These are phyloP conservation scores for Dendrobium officinale DNA, from an alignment of 106 monocot genomes.

Conservation along the genomic window DNA sequence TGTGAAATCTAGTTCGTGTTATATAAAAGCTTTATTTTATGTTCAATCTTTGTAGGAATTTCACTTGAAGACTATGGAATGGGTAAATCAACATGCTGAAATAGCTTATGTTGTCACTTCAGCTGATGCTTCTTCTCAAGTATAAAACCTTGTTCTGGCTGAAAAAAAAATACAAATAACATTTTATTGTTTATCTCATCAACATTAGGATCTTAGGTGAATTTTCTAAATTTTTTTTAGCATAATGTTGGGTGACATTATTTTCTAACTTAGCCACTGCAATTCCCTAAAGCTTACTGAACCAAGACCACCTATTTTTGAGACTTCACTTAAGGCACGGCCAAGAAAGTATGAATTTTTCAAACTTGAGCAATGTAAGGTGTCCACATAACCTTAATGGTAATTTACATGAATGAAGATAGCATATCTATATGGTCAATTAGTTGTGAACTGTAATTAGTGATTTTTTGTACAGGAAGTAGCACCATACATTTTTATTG, in stretches of 20 bases:
- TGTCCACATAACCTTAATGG: background rate
- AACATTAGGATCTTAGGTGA: background rate
- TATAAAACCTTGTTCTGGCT: conserved; percentile 3
- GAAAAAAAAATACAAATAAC: no score
- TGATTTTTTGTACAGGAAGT: background rate
- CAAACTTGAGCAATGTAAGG: background rate
- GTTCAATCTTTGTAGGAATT: conserved; percentile 45
- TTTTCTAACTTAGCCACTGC: conserved; percentile 40
- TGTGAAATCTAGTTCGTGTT: background rate
- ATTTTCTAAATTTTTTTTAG: background rate
- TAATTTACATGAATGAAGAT: background rate
- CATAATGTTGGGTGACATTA: background rate
- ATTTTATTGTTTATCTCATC: no score
- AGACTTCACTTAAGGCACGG: conserved; percentile 71
- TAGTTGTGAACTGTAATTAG: background rate
- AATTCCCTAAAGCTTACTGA: conserved; percentile 56
- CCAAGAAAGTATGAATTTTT: conserved; percentile 42
- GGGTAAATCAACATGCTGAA: conserved; percentile 53
- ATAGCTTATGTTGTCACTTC: conserved; percentile 42
- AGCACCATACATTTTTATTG: conserved; percentile 33
- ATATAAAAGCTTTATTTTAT: background rate
- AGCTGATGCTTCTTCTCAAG: conserved; percentile 33
- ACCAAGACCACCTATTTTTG: conserved; percentile 62
- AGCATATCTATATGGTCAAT: background rate
- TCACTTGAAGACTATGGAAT: conserved; percentile 76